Base-by-base conservation (phyloP, 2,329 filamentous ascomycete species). In the Trichothecium roseum region DNA sequence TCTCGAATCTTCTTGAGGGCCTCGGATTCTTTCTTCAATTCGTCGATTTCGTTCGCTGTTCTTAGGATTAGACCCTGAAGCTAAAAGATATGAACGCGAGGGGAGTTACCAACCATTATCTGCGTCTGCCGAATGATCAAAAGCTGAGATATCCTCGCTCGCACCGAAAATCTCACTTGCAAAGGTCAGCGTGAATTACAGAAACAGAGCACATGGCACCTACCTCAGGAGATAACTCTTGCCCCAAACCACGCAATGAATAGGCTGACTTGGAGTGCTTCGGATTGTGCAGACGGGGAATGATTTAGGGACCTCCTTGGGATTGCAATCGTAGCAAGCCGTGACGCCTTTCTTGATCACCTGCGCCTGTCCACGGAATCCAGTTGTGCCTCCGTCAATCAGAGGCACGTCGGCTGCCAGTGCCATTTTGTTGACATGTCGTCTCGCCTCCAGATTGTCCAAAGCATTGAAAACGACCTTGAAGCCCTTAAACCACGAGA, bases 181-280 rank as follows among this genome's bases (percentile, higher is more conserved):
- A 4, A 15, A 3, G 15, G 30, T 28, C 17, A 34, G 30, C 20
- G 34, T 10, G 12, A 14, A 14, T 15, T 17, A 18, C 18, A 14
- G n/a, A 12, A 32, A n/a, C 7, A 37, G 16, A 28, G 17, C n/a
- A 15, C 52, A 41, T 50, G 20, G 20, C 4, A 65, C 69, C 17
- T 49, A 63, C 59, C 86, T 91, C 41, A 98, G 74, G 8, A 98
- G 70, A 56, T 96, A 98, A 55, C 87, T 94, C 63, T 96, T 98
- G 15, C 76, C 89, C 91, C 91, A 98, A 3, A 98, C 89, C 42
- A 98, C 98, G 63, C 91, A 96, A 60, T 98, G 91, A 30, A 98
- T 96, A 1, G 89, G 85, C 50, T 96, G 89, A 45, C 84, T 94
- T 0, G 91, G 91, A 0, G 88, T 98, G 56, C 86, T 95, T 55